Percentiles rank a stretch among this genome's conserved stretches.
phyloP scores from a whole-genome alignment of 352 stramenopile species.

The Pythium coloratum region DNA sequence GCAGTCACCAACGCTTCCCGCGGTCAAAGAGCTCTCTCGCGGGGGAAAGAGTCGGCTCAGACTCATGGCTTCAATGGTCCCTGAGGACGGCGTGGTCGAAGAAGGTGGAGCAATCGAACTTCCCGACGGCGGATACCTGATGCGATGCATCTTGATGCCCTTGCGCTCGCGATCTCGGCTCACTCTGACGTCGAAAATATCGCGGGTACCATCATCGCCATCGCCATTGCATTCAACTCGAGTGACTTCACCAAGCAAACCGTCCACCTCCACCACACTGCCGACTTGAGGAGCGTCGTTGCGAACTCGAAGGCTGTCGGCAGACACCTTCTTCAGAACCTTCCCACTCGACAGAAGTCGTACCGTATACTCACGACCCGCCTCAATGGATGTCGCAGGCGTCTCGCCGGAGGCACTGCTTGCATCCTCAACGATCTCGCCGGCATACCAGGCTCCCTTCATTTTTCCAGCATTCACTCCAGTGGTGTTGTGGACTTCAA shows the following conservation, averaged over 20 bases:
- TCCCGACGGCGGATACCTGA: conserved; percentile 44
- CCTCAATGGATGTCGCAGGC: conserved; percentile 27
- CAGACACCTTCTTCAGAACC: conserved; percentile 49
- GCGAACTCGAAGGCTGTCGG: conserved; percentile 41
- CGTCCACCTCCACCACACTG: conserved; percentile 74
- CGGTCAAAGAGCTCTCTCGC: conserved; percentile 53
- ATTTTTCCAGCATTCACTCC: conserved; percentile 38
- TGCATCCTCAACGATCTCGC: conserved; percentile 29
- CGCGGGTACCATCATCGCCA: neutral
- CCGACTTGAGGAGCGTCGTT: conserved; percentile 48
- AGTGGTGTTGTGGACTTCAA: conserved; percentile 57
- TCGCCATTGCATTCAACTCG: conserved; percentile 29
- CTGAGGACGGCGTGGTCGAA: conserved; percentile 1
- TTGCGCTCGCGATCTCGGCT: conserved; percentile 51
- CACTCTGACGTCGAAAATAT: conserved; percentile 53
- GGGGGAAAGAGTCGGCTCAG: conserved; percentile 65
- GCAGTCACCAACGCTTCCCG: conserved; percentile 55
- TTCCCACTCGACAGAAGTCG: conserved; percentile 37
- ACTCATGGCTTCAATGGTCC: conserved; percentile 67
- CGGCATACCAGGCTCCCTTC: conserved; percentile 62
- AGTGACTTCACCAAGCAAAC: conserved; percentile 58
- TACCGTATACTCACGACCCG: conserved; percentile 27
- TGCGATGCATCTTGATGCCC: conserved; percentile 50
- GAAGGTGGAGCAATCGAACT: neutral
- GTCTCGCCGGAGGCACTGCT: neutral